A percentile compares a stretch with the other conserved stretches of the same genome.
Evolutionary conservation across 1,284 basidiomycete species (phyloP).

Genomic region (Hemileia vastatrix): DNA sequence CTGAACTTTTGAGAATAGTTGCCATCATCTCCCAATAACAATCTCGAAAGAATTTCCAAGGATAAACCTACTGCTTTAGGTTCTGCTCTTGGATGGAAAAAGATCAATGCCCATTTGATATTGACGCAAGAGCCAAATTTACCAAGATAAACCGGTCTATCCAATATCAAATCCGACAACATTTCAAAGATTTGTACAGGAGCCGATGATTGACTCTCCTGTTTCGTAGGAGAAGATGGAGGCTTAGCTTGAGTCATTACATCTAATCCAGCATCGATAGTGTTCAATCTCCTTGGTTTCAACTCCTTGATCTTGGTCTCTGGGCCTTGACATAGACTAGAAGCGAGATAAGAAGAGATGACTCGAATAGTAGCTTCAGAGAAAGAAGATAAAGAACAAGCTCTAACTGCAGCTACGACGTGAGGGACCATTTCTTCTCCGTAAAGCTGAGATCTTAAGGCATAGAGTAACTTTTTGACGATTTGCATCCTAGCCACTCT

Average conservation of each 20-base stretch:
- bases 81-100: too few species aligned
- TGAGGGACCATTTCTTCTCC: slow-evolving; percentile 51
- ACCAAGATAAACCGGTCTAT: neutral
- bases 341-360: slow-evolving; percentile 70
- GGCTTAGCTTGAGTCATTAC: neutral
- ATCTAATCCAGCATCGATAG: too few species aligned
- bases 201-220: slow-evolving; percentile 7
- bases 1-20: too few species aligned
- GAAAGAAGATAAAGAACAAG: slow-evolving; percentile 56
- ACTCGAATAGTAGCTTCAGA: slow-evolving; percentile 69
- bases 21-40: too few species aligned
- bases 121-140: too few species aligned
- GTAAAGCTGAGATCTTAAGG: slow-evolving; percentile 67
- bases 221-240: slow-evolving; percentile 19
- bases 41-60: too few species aligned
- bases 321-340: slow-evolving; percentile 68
- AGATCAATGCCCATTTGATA: too few species aligned
- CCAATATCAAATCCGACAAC: slow-evolving; percentile 49
- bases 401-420: slow-evolving; percentile 55
- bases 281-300: neutral
- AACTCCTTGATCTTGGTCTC: neutral
- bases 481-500: slow-evolving; percentile 48
- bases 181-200: slow-evolving; percentile 29
- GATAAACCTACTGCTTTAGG: too few species aligned
- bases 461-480: slow-evolving; percentile 67